Evolutionary conservation across 2,329 filamentous ascomycete genomes (phyloP).

Genomic region (Fusarium sp.): DNA sequence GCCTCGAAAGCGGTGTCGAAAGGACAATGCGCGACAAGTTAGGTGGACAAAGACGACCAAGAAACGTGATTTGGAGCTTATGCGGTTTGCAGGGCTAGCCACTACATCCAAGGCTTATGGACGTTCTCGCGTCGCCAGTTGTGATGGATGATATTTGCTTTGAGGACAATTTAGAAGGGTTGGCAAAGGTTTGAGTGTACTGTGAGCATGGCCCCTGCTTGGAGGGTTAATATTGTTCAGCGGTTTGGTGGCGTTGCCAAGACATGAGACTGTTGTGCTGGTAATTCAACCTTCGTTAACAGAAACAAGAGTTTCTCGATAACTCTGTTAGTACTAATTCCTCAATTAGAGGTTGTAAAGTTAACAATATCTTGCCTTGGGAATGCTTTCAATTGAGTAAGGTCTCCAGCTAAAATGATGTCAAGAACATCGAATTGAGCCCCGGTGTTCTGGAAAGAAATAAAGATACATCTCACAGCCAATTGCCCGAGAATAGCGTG

Average conservation of each 20-base stretch:
- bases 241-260: constrained; percentile 11
- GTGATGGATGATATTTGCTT: neutral
- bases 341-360: neutral
- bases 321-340: neutral
- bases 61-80: constrained; percentile 3
- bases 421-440: neutral
- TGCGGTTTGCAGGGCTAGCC: neutral
- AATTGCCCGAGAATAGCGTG: neutral
- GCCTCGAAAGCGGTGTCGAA: neutral
- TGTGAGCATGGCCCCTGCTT: constrained; percentile 2
- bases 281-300: neutral
- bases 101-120: neutral
- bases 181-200: neutral
- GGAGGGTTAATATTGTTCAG: constrained; percentile 22
- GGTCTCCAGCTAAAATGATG: neutral
- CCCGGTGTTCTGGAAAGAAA: neutral
- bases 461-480: neutral
- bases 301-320: neutral
- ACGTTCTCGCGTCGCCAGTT: neutral
- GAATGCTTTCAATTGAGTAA: neutral
- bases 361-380: too few species aligned
- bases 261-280: neutral
- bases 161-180: neutral
- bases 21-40: neutral
- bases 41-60: neutral